These are phyloP conservation scores for Perkinsus marinus DNA, from an alignment of 169 alveolate genomes.

Conservation along the genomic window DNA sequence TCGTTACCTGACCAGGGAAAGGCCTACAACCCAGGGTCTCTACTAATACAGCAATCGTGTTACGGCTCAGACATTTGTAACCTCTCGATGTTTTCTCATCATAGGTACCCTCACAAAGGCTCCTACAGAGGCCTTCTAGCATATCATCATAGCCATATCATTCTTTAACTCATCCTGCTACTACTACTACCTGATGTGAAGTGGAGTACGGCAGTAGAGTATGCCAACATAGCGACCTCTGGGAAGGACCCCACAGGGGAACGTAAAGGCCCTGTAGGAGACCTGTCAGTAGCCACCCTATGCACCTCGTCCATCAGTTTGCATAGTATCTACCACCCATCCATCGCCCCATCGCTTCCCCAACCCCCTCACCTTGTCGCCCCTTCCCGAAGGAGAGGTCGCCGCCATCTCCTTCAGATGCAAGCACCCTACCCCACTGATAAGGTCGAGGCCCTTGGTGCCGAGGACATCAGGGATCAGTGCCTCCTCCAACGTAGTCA, in stretches of 20 bases:
- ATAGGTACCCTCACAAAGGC: not conserved
- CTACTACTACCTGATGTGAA: not conserved
- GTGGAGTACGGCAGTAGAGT: not conserved
- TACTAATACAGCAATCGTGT: not conserved
- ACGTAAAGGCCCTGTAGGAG: not conserved
- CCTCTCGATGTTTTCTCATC: not conserved
- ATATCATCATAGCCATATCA: not conserved
- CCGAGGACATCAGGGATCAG: not conserved
- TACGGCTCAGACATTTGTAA: not conserved
- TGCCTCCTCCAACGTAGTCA: not conserved
- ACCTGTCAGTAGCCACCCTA: not conserved
- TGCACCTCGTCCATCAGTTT: not conserved
- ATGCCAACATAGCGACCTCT: not conserved
- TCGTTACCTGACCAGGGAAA: not conserved
- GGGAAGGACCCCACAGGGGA: not conserved
- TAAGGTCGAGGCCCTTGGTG: not conserved
- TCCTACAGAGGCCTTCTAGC: not conserved
- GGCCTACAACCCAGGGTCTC: not conserved
- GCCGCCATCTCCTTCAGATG: not conserved
- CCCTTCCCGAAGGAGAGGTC: not conserved
- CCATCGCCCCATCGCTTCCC: not conserved
- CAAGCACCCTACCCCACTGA: not conserved
- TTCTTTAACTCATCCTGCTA: not conserved
- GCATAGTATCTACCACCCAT: not conserved
- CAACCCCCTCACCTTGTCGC: not conserved